A percentile compares a stretch with the other conserved stretches of the same genome.
Evolutionary conservation across 2,329 filamentous ascomycete genomes (phyloP).

Genomic region (Apiospora rasikravindrae): DNA sequence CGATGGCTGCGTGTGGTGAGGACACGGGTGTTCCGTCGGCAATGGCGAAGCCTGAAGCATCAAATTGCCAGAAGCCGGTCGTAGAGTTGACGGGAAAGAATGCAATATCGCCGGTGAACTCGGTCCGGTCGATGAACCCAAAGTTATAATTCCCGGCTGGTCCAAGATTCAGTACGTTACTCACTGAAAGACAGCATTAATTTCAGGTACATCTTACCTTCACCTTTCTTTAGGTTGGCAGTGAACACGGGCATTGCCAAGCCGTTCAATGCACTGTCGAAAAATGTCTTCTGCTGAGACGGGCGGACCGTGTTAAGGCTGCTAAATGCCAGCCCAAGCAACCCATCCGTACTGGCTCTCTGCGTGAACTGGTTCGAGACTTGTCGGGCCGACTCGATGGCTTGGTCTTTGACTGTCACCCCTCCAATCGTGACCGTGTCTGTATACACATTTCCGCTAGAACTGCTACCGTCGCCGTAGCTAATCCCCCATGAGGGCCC

Average conservation of each 20-base stretch:
- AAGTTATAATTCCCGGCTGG: constrained; percentile 67
- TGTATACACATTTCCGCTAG: constrained; percentile 67
- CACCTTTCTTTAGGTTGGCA: constrained; percentile 31
- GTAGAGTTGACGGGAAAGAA: constrained; percentile 68
- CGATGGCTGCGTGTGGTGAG: constrained; percentile 67
- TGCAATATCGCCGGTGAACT: constrained; percentile 59
- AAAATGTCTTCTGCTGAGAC: constrained; percentile 61
- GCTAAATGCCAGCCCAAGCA: constrained; percentile 70
- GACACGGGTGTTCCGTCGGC: constrained; percentile 58
- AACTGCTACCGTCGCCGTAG: constrained; percentile 72
- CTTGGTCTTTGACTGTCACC: constrained; percentile 64
- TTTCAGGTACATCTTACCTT: constrained; percentile 34
- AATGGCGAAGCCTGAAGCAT: constrained; percentile 61
- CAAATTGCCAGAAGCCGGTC: constrained; percentile 72
- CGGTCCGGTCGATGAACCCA: constrained; percentile 70
- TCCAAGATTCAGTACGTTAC: constrained; percentile 64
- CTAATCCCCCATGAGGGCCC: constrained; percentile 66
- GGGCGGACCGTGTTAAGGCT: constrained; percentile 67
- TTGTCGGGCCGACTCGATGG: constrained; percentile 67
- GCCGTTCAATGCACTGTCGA: constrained; percentile 69
- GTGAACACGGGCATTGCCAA: constrained; percentile 48
- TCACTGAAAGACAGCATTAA: constrained; percentile 65
- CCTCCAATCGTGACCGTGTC: constrained; percentile 68
- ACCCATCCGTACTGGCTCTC: constrained; percentile 61
- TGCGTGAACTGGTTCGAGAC: constrained; percentile 64